Evolutionary conservation across 129 eudicot species (phyloP).

Genomic region (Centrapalus pauciflorus): DNA sequence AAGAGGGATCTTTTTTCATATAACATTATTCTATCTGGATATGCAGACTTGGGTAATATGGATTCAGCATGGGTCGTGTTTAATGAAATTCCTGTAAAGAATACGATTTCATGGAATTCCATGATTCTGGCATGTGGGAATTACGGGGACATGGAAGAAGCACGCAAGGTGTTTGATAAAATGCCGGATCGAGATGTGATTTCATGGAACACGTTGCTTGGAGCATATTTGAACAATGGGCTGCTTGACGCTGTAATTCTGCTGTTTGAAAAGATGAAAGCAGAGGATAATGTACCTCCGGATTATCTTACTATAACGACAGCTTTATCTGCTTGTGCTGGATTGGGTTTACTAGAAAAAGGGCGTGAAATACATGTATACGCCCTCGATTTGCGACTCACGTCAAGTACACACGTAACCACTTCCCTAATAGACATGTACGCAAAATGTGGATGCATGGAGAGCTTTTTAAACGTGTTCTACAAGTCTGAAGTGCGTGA

Average conservation of each 20-base stretch:
- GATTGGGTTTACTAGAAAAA: conserved; percentile 27
- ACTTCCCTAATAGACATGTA: conserved; percentile 47
- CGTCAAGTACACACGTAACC: conserved; percentile 23
- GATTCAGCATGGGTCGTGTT: conserved; percentile 25
- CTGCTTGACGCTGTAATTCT: conserved; percentile 20
- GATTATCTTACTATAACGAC: conserved; percentile 33
- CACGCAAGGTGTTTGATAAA: conserved; percentile 36
- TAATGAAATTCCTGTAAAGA: conserved; percentile 26
- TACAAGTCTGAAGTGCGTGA: conserved; percentile 34
- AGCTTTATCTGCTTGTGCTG: conserved; percentile 42
- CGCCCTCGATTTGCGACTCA: conserved; percentile 20
- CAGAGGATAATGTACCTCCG: conserved; percentile 1
- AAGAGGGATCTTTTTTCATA: conserved; percentile 27
- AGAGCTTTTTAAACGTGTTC: conserved; percentile 39
- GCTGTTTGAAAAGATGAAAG: conserved; percentile 40
- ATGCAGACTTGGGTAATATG: conserved; percentile 27
- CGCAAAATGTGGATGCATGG: conserved; percentile 49
- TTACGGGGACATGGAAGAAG: conserved; percentile 36
- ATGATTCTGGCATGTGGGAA: conserved; percentile 39
- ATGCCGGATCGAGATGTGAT: conserved; percentile 34
- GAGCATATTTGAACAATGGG: conserved; percentile 26
- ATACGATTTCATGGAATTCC: conserved; percentile 37
- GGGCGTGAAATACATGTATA: conserved; percentile 32
- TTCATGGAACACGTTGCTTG: conserved; percentile 49
- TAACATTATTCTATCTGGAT: conserved; percentile 42